phyloP scores from a whole-genome alignment of 768 basidiomycete species.

The Kondoa malvinella region DNA sequence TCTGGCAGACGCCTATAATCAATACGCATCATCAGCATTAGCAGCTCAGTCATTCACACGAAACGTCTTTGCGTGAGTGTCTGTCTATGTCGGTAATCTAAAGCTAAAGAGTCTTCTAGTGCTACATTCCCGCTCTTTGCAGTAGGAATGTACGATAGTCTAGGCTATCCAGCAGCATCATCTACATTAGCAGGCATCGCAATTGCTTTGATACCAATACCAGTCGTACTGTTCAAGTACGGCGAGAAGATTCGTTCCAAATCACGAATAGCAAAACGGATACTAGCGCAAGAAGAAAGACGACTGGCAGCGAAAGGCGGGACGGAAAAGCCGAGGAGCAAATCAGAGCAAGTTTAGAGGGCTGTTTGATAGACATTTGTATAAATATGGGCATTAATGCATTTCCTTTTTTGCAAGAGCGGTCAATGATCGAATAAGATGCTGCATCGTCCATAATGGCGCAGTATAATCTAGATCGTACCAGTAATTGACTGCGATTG shows the following conservation, averaged over 20 bases:
- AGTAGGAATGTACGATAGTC: neutral
- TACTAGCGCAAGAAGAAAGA: neutral
- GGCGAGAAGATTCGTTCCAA: neutral
- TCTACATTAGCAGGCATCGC: neutral
- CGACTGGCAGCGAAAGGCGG: neutral
- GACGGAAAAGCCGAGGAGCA: neutral
- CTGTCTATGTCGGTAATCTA: no score
- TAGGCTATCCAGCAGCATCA: neutral
- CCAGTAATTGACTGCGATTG: constrained; percentile 66
- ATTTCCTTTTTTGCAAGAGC: constrained; percentile 8
- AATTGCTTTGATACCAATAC: neutral
- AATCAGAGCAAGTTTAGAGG: no score
- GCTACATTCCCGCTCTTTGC: neutral
- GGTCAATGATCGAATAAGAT: constrained; percentile 12
- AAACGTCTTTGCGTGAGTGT: neutral
- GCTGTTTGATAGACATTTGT: no score
- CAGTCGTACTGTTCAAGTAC: neutral
- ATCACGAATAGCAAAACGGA: neutral
- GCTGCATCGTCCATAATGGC: constrained; percentile 5
- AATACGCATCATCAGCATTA: constrained; percentile 2
- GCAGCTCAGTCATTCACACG: constrained; percentile 8
- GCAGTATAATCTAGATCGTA: constrained; percentile 48
- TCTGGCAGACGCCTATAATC: constrained; percentile 14
- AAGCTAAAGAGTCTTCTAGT: no score
- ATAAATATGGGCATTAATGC: no score